phyloP scores from a whole-genome alignment of 23 red algal species.

The Gracilaria domingensis region DNA sequence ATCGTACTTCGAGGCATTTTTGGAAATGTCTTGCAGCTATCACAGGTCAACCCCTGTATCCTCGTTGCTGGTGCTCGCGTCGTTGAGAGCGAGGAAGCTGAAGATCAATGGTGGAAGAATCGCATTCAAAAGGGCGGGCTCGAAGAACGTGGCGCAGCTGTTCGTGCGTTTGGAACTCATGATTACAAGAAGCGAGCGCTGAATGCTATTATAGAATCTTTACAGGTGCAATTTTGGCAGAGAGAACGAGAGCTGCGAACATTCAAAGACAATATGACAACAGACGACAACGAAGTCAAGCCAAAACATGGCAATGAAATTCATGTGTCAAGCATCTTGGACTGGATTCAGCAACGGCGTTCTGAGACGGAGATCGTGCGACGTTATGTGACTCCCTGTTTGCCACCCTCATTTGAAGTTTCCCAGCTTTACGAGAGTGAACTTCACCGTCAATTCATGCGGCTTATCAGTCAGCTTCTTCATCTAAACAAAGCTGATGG shows the following conservation, averaged over 20 bases:
- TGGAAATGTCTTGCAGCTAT: constrained; percentile 33
- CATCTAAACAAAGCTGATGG: constrained; percentile 64
- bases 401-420: constrained; percentile 70
- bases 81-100: constrained; percentile 63
- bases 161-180: constrained; percentile 60
- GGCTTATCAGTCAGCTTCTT: constrained; percentile 58
- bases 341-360: constrained; percentile 56
- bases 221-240: constrained; percentile 54
- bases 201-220: constrained; percentile 38
- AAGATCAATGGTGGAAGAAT: constrained; percentile 73
- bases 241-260: constrained; percentile 42
- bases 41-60: constrained; percentile 64
- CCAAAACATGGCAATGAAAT: not conserved
- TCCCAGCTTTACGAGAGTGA: constrained; percentile 56
- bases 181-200: constrained; percentile 58
- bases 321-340: constrained; percentile 38
- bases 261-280: not conserved
- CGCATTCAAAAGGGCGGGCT: constrained; percentile 24
- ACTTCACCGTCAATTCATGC: constrained; percentile 68
- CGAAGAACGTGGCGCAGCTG: constrained; percentile 13
- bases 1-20: constrained; percentile 68
- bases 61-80: constrained; percentile 73
- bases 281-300: not conserved
- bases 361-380: constrained; percentile 62
- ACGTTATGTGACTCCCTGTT: constrained; percentile 71